These are phyloP conservation scores for Neopestalotiopsis sp. DNA, from an alignment of 2,329 filamentous ascomycete species.

Conservation along the genomic window DNA sequence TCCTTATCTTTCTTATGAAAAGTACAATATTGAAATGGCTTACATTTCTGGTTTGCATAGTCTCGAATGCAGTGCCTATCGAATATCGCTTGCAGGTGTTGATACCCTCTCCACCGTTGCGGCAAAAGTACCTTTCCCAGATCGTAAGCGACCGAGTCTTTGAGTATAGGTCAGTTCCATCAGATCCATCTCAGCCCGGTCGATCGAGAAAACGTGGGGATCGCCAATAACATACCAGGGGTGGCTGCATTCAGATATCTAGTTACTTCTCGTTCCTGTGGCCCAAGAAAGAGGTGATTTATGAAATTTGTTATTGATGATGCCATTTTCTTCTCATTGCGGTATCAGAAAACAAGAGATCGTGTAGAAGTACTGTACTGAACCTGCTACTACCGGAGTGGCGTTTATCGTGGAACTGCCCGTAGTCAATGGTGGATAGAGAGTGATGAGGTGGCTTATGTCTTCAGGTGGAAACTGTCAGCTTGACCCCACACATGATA, in stretches of 20 bases:
- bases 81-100: conserved; percentile 2
- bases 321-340: background rate
- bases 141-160: conserved; percentile 2
- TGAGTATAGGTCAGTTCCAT: background rate
- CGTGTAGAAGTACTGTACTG: too few species aligned
- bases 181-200: background rate
- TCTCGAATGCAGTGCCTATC: background rate
- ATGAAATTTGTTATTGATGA: background rate
- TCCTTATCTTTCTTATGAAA: background rate
- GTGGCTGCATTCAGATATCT: background rate
- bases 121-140: conserved; percentile 8
- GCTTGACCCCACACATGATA: background rate
- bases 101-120: background rate
- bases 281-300: background rate
- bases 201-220: background rate
- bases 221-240: background rate
- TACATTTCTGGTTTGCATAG: background rate
- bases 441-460: conserved; percentile 2
- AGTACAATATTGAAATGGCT: background rate
- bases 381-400: background rate
- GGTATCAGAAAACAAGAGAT: too few species aligned
- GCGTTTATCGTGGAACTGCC: background rate
- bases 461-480: background rate
- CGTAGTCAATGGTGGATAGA: background rate
- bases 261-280: background rate